Evolutionary conservation across 495 filamentous ascomycete species (phyloP), one percentile per base, ranked within the genome.

Genomic region (Stereocaulon alpinum): DNA sequence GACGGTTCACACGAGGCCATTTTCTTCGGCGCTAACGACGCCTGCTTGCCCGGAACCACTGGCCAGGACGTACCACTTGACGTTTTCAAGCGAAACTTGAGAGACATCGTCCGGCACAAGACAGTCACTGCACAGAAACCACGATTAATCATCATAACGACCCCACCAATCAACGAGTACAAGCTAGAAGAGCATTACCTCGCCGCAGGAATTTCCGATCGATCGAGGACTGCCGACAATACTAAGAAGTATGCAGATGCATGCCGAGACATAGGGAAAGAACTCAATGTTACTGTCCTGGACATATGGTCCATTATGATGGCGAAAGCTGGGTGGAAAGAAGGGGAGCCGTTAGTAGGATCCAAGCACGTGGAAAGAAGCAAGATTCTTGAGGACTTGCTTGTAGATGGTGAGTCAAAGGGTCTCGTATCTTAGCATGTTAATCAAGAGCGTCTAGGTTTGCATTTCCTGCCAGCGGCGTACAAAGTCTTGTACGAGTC

Each of bases 11-110:
- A 15, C 29, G 55, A 92, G 87, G 77, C 84, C 24, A 74, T 96
- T 62, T 89, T 93, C 65, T 82, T 95, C 60, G 91, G 91, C 18
- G 87, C 91, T 65, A 96, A 96, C 67, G 91, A 96, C 69, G 85
- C 91, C 7, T 78, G 77, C 56, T 64, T 91, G n/a, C 74, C 76
- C 20, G 70, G 75, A 43, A 73, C 71, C 22, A 81, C 75, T 58
- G 70, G 72, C 6, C 91, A 95, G 68, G 80, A 88, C 66, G 79
- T 96, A n/a, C 81, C 88, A 3, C 70, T 92, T 20, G 78, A 82
- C 4, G 72, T 80, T 57, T 96, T 85, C 73, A 82, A 81, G 65
- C 73, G 76, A 59, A 95, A 94, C 65, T 70, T 96, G 52, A 76
- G 70, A 52, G 71, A 72, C 51, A 86, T 95, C 66, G 71, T 89